phyloP scores from a whole-genome alignment of 2,329 filamentous ascomycete genomes.

The Cladorrhinum sp. region DNA sequence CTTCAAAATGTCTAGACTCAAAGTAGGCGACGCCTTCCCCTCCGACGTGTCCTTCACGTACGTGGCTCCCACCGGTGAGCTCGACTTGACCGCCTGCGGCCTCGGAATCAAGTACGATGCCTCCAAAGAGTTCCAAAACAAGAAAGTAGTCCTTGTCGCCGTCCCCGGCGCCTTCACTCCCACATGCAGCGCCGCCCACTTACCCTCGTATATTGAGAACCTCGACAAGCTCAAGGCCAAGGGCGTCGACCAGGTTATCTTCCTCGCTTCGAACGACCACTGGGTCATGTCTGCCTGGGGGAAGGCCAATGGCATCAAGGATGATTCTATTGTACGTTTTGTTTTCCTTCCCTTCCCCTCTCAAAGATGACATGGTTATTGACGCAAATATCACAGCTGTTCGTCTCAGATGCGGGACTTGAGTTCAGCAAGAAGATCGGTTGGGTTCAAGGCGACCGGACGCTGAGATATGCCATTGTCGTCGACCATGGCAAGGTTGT shows the following conservation, averaged over 20 bases:
- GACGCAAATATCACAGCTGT: constrained; percentile 50
- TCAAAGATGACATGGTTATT: not conserved
- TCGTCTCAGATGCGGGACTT: constrained; percentile 67
- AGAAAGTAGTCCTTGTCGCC: constrained; percentile 56
- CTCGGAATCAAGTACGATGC: constrained; percentile 76
- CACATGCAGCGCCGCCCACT: constrained; percentile 76
- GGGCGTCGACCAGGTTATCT: constrained; percentile 77
- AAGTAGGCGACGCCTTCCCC: constrained; percentile 81
- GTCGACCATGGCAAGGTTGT: constrained; percentile 79
- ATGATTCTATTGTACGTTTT: constrained; percentile 57
- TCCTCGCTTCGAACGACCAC: constrained; percentile 81
- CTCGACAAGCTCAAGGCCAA: constrained; percentile 69
- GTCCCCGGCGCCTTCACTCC: constrained; percentile 78
- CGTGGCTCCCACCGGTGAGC: constrained; percentile 72
- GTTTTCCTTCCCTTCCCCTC: not conserved
- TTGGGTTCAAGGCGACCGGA: constrained; percentile 73
- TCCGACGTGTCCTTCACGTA: constrained; percentile 78
- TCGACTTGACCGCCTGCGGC: constrained; percentile 72
- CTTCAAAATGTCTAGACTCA: constrained; percentile 57
- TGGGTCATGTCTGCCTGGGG: constrained; percentile 88
- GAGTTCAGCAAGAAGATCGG: constrained; percentile 76
- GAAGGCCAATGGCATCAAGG: constrained; percentile 78
- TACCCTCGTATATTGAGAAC: constrained; percentile 76
- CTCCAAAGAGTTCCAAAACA: constrained; percentile 62
- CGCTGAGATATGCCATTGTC: constrained; percentile 75